These are phyloP conservation scores for Amoeboaphelidium protococcarum DNA, from an alignment of 371 early-diverging fungal species.

Conservation along the genomic window DNA sequence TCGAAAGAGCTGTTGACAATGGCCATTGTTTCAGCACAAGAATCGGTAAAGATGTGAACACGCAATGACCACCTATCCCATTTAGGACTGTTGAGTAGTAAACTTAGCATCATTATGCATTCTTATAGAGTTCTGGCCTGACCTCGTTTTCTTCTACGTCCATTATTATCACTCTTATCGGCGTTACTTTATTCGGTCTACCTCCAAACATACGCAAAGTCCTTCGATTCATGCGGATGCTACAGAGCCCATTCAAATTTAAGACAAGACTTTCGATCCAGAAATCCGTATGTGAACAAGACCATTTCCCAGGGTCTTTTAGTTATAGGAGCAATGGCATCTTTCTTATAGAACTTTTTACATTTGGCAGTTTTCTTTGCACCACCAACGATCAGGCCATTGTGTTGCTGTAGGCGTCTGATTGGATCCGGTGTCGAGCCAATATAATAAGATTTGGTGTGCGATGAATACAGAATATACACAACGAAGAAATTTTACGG, in stretches of 20 bases:
- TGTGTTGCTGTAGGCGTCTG: conserved; percentile 27
- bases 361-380: conserved; percentile 24
- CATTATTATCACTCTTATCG: no score
- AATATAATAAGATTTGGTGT: no score
- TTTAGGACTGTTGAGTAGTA: not conserved
- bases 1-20: not conserved
- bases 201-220: no score
- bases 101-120: not conserved
- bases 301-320: conserved; percentile 18
- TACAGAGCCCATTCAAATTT: conserved; percentile 46
- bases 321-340: not conserved
- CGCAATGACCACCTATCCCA: conserved; percentile 15
- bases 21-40: not conserved
- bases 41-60: conserved; percentile 6
- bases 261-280: conserved; percentile 20
- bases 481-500: no score
- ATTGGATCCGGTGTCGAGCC: conserved; percentile 32
- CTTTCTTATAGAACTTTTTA: not conserved
- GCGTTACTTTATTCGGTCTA: no score
- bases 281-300: conserved; percentile 26
- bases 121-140: not conserved
- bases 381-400: conserved; percentile 27
- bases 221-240: no score
- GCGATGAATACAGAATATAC: no score
- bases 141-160: not conserved